Base-by-base conservation (phyloP, 2,329 filamentous ascomycete genomes). In the Diplodia sapinea region DNA sequence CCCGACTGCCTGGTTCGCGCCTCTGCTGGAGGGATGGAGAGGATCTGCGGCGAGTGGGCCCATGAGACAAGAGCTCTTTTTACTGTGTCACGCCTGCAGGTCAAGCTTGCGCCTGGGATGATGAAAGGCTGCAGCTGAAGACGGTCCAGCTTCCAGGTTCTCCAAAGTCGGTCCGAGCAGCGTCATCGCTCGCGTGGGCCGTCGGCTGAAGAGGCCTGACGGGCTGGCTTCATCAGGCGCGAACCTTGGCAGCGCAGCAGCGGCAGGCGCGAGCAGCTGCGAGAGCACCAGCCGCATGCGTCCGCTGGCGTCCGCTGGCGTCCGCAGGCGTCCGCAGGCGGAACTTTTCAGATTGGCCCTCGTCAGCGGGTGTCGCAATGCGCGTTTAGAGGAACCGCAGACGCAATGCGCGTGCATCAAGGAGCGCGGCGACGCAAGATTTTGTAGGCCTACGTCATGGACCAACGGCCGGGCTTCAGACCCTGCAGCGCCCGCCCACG, bases 391-490 rank as follows among this genome's bases (percentile, higher is more conserved):
- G 57, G 57, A 43, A 62, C 57, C 57, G 57, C 57, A 63, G 59
- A 38, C 59, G 59, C 59, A 63, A 63, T 63, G 59, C 59, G 43
- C 15, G 59, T 47, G 59, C 43, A 63, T 36, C 59, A 51, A 63
- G 59, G 59, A 63, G 59, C 29, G 59, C 47, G 59, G 47, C 59
- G 36, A 51, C 26, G 59, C 59, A 63, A n/a, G 47, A 63, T 63
- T 63, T 63, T 47, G 59, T 63, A 63, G 50, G 8, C 11, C 47
- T 38, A 63, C 47, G 59, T 63, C 59, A 63, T 63, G 59, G 59
- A 63, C 59, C 56, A 61, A 61, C 56, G 56, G 26, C 56, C 29
- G 43, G 59, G 59, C 59, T 50, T 36, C 43, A 63, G 59, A 63
- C 59, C 59, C 59, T 63, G 59, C 59, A 63, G 59, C 26, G 47